Base-by-base conservation (phyloP, 2,329 filamentous ascomycete species). In the Talaromyces albobiverticillius region DNA sequence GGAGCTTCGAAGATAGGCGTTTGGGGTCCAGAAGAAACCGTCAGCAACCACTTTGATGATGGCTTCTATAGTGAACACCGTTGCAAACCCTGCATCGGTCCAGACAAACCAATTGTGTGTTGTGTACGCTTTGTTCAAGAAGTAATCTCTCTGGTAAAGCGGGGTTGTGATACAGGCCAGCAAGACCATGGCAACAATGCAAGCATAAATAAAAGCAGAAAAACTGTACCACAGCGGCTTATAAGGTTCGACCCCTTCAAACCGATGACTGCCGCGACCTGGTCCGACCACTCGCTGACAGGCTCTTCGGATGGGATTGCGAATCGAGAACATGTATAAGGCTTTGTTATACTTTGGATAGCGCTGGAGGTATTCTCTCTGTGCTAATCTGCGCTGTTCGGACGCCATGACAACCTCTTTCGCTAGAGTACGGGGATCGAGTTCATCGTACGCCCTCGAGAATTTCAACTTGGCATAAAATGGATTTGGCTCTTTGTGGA, bases 151-250 rank as follows among this genome's bases (percentile, higher is more conserved):
- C 68, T 99, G 94, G 67, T 95, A 99, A 14, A 99, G 77, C 0
- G 94, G 94, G 1, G 94, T 99, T 1, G 92, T 96, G 48, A 97
- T 80, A 66, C 93, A 99, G 26, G 94, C 94, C 49, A 99, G 81
- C 42, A 96, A 74, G n/a, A 99, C 94, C 95, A 99, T 99, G 48
- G 90, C 89, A 40, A 97, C 89, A 59, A 99, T 96, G 13, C 90
- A 88, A 22, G 88, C 85, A 69, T 99, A 99, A 53, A 97, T 89
- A 63, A 99, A 88, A 3, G 90, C 90, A 0, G 94, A 96, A 69
- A 97, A 95, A 0, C 84, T 78, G 67, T 96, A 96, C 92, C 94
- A 99, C 8, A 94, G 80, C 4, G 89, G 83, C 60, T 90, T 91
- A 62, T 94, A 93, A 0, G 94, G 94, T 57, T 91, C 86, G 1